phyloP scores from a whole-genome alignment of 2,329 filamentous ascomycete species.

The Aspergillus pseudoviridinutans region DNA sequence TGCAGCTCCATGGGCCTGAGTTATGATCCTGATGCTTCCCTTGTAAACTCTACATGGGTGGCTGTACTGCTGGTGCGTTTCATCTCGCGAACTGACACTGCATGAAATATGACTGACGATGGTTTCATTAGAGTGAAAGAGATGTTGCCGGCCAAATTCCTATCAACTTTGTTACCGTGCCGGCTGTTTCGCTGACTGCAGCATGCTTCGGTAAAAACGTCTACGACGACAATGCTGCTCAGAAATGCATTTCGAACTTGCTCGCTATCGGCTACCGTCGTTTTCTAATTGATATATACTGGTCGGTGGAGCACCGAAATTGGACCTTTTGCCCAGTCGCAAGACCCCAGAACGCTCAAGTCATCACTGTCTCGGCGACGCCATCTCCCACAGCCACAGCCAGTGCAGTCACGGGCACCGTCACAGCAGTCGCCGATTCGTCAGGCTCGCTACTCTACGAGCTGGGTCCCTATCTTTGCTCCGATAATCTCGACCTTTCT shows the following conservation, averaged over 20 bases:
- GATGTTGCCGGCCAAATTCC: slow-evolving; percentile 58
- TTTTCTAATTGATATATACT: slow-evolving; percentile 60
- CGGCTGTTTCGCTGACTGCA: slow-evolving; percentile 53
- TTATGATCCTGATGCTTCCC: slow-evolving; percentile 38
- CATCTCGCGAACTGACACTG: background rate
- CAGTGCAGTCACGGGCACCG: slow-evolving; percentile 17
- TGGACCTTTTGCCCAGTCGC: slow-evolving; percentile 62
- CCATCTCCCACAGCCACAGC: slow-evolving; percentile 16
- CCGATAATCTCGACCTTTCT: slow-evolving; percentile 48
- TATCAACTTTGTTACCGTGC: slow-evolving; percentile 58
- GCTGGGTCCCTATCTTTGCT: slow-evolving; percentile 55
- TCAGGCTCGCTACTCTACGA: slow-evolving; percentile 36
- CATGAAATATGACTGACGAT: slow-evolving; percentile 7
- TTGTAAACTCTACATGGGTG: slow-evolving; percentile 35
- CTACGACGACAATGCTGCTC: slow-evolving; percentile 51
- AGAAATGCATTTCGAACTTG: slow-evolving; percentile 60
- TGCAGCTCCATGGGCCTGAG: slow-evolving; percentile 37
- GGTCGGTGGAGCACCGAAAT: slow-evolving; percentile 51
- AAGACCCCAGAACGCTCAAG: slow-evolving; percentile 36
- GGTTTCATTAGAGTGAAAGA: slow-evolving; percentile 51
- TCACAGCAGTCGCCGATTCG: slow-evolving; percentile 20
- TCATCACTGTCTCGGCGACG: slow-evolving; percentile 18
- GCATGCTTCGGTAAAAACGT: slow-evolving; percentile 55
- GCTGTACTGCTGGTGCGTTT: slow-evolving; percentile 38
- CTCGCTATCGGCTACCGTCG: slow-evolving; percentile 57